These are phyloP conservation scores for Aegilops tauschii DNA, from an alignment of 176 grass and related monocot species.

Conservation along the genomic window DNA sequence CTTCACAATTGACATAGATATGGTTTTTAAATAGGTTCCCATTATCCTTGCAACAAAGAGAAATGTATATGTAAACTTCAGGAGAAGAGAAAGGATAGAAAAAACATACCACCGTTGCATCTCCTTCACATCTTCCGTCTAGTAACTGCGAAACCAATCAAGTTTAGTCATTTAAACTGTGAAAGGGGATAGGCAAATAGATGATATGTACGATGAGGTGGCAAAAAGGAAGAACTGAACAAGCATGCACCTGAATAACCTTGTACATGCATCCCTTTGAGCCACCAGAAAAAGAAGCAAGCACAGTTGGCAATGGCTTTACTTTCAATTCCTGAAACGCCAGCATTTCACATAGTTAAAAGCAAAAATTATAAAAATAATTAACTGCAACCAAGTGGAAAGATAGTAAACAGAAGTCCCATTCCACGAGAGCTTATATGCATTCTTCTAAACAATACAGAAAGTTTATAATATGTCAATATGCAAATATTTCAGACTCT, in stretches of 20 bases:
- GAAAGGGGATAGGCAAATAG: background rate
- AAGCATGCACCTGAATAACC: constrained; percentile 71
- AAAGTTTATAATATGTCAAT: background rate
- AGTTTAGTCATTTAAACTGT: constrained; percentile 36
- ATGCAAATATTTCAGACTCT: background rate
- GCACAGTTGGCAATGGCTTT: constrained; percentile 61
- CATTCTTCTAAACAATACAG: background rate
- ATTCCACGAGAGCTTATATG: background rate
- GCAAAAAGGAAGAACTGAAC: constrained; percentile 4
- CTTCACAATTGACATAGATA: too few relatives aligned
- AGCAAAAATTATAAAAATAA: background rate
- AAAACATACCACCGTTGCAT: constrained; percentile 55
- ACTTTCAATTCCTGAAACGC: constrained; percentile 71
- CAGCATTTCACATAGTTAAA: constrained; percentile 26
- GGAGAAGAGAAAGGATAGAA: constrained; percentile 27
- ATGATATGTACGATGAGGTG: constrained; percentile 7
- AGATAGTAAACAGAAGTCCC: background rate
- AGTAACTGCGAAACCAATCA: constrained; percentile 56
- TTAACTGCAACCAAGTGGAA: background rate
- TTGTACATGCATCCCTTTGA: constrained; percentile 88
- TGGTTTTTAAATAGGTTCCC: background rate
- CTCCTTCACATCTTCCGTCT: constrained; percentile 72
- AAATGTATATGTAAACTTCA: constrained; percentile 7
- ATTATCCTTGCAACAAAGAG: constrained; percentile 10
- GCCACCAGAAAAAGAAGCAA: constrained; percentile 80